Conservation (phyloP, 371 early-diverging fungal species). For the Circinella umbellata region DNA sequence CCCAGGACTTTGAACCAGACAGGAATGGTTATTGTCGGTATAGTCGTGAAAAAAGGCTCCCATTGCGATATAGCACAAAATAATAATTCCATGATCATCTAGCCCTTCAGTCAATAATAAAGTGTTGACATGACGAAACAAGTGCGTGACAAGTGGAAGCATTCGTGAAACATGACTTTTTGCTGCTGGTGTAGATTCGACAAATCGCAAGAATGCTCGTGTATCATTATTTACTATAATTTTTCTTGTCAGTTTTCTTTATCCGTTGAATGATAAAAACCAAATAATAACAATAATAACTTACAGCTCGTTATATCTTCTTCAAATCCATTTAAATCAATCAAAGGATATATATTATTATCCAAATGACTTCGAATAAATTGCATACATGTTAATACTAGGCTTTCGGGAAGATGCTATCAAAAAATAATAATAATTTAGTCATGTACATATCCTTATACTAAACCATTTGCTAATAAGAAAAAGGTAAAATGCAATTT, state of each 20-base stretch:
- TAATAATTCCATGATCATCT: constrained; percentile 40
- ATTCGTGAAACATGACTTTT: constrained; percentile 24
- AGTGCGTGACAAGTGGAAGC: constrained; percentile 29
- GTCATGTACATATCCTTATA: background rate
- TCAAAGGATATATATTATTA: constrained; percentile 44
- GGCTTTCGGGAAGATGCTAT: constrained; percentile 28
- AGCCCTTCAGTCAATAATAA: constrained; percentile 34
- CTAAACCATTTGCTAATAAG: no score
- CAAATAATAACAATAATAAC: background rate
- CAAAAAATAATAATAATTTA: background rate
- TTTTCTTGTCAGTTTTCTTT: background rate
- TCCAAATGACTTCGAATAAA: constrained; percentile 36
- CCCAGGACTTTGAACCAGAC: constrained; percentile 10
- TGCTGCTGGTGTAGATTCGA: constrained; percentile 24
- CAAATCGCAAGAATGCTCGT: constrained; percentile 21
- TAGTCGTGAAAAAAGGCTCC: constrained; percentile 48
- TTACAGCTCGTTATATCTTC: constrained; percentile 33
- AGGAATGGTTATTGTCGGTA: constrained; percentile 21
- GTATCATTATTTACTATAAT: constrained; percentile 27
- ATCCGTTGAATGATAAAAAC: no score
- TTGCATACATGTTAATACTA: constrained; percentile 37
- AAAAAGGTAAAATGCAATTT: background rate
- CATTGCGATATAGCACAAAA: constrained; percentile 43
- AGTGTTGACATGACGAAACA: constrained; percentile 28
- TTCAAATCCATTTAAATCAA: constrained; percentile 32